A percentile compares a stretch with the other conserved stretches of the same genome.
These are phyloP conservation scores for Colletotrichum sansevieriae DNA, from an alignment of 2,329 filamentous ascomycete species.

Conservation along the genomic window DNA sequence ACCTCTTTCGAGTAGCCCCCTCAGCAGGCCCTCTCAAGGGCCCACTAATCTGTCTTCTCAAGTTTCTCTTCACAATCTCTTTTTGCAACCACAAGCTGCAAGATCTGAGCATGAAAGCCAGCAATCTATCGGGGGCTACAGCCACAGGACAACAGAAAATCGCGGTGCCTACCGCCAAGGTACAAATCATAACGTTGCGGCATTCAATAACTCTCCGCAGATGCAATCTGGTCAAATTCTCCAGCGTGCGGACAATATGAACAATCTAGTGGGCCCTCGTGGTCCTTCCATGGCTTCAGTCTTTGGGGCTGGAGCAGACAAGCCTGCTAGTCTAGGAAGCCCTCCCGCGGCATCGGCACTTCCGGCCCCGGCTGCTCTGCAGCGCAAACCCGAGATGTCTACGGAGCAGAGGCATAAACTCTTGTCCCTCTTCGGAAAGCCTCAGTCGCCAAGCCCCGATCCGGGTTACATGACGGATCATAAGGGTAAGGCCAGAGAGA, in stretches of 20 bases:
- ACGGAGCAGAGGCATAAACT: constrained; percentile 60
- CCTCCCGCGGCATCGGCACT: constrained; percentile 47
- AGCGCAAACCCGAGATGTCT: constrained; percentile 52
- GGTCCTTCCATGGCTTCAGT: constrained; percentile 16
- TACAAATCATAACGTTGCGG: constrained; percentile 1
- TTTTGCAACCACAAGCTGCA: constrained; percentile 25
- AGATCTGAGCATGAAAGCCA: constrained; percentile 11
- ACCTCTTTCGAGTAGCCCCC: constrained; percentile 37
- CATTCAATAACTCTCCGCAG: constrained; percentile 18
- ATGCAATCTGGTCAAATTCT: constrained; percentile 22
- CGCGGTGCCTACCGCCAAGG: constrained; percentile 16
- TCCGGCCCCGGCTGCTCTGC: constrained; percentile 46
- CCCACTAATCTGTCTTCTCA: constrained; percentile 12
- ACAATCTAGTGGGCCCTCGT: constrained; percentile 14
- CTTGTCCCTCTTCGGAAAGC: constrained; percentile 74
- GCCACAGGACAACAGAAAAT: constrained; percentile 21
- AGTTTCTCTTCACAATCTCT: constrained; percentile 20
- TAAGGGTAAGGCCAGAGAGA: constrained; percentile 50
- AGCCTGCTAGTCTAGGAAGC: constrained; percentile 44
- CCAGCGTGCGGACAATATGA: constrained; percentile 24
- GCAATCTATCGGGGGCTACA: constrained; percentile 5
- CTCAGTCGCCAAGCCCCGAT: constrained; percentile 45
- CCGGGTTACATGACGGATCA: constrained; percentile 38
- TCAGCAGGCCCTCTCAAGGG: constrained; percentile 35
- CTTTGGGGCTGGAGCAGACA: constrained; percentile 30